phyloP scores from a whole-genome alignment of 2,329 filamentous ascomycete species.

The Nemania sp. region DNA sequence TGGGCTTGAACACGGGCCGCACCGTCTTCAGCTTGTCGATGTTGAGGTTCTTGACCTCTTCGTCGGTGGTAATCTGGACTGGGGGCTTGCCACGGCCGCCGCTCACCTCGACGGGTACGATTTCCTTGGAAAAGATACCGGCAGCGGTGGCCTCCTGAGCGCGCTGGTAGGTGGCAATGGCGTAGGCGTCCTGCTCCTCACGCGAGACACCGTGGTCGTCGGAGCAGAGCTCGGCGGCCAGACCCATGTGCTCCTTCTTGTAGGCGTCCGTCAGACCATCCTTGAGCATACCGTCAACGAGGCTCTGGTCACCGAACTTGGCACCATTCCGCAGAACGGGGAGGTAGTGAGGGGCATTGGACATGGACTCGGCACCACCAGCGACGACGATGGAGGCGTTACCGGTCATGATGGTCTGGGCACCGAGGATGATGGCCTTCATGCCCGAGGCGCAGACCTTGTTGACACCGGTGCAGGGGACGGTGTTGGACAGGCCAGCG shows the following conservation, averaged over 20 bases:
- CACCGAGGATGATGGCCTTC: slow-evolving; percentile 93
- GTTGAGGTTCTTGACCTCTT: slow-evolving; percentile 96
- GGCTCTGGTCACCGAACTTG: slow-evolving; percentile 91
- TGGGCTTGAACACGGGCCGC: slow-evolving; percentile 83
- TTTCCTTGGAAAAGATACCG: slow-evolving; percentile 86
- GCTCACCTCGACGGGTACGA: slow-evolving; percentile 87
- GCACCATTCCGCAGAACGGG: slow-evolving; percentile 85
- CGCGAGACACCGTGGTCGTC: slow-evolving; percentile 83
- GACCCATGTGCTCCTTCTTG: slow-evolving; percentile 96
- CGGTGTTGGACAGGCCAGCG: slow-evolving; percentile 83
- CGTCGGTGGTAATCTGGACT: slow-evolving; percentile 83
- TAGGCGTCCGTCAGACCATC: slow-evolving; percentile 96
- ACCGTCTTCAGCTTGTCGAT: slow-evolving; percentile 85
- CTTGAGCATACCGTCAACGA: slow-evolving; percentile 92
- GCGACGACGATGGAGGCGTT: slow-evolving; percentile 93
- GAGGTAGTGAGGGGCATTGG: slow-evolving; percentile 96
- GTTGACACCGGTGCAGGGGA: slow-evolving; percentile 93
- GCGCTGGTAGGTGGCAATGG: slow-evolving; percentile 82
- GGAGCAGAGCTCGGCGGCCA: slow-evolving; percentile 92
- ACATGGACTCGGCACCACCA: slow-evolving; percentile 98
- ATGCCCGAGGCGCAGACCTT: slow-evolving; percentile 97
- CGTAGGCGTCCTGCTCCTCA: slow-evolving; percentile 93
- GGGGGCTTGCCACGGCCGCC: slow-evolving; percentile 91
- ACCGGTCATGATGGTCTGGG: slow-evolving; percentile 97
- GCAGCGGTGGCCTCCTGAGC: slow-evolving; percentile 84